Evolutionary conservation across 139 green algal species (phyloP).

Genomic region (Volvox reticuliferus): DNA sequence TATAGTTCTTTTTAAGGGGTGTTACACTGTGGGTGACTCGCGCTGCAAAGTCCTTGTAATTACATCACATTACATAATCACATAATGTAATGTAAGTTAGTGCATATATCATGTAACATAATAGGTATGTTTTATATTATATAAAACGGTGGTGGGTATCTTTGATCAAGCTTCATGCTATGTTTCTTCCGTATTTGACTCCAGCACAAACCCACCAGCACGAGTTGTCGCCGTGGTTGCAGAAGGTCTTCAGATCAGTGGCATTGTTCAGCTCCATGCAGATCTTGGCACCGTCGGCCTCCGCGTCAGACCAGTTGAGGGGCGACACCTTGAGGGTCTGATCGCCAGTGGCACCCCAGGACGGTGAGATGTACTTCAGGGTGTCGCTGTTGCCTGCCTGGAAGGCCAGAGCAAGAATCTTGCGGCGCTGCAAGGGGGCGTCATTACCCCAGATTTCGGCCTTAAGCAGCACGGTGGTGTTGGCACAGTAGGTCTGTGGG

Average conservation of each 20-base stretch:
- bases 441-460: constrained; percentile 14
- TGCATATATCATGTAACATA: too few species aligned
- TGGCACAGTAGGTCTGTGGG: background rate
- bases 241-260: background rate
- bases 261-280: constrained; percentile 5
- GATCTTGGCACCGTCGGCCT: constrained; percentile 1
- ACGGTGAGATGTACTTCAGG: background rate
- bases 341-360: background rate
- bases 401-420: background rate
- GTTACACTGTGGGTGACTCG: too few species aligned
- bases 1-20: too few species aligned
- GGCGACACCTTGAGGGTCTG: constrained; percentile 29
- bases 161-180: background rate
- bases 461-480: background rate
- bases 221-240: background rate
- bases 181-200: background rate
- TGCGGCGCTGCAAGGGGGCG: constrained; percentile 1
- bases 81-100: too few species aligned
- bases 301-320: constrained; percentile 5
- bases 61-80: too few species aligned
- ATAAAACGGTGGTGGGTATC: background rate
- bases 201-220: constrained; percentile 1
- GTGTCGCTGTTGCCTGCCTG: background rate
- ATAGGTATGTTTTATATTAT: too few species aligned
- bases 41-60: too few species aligned